These are phyloP conservation scores for Dicorynia guianensis DNA, from an alignment of 306 rosid species.

Conservation along the genomic window DNA sequence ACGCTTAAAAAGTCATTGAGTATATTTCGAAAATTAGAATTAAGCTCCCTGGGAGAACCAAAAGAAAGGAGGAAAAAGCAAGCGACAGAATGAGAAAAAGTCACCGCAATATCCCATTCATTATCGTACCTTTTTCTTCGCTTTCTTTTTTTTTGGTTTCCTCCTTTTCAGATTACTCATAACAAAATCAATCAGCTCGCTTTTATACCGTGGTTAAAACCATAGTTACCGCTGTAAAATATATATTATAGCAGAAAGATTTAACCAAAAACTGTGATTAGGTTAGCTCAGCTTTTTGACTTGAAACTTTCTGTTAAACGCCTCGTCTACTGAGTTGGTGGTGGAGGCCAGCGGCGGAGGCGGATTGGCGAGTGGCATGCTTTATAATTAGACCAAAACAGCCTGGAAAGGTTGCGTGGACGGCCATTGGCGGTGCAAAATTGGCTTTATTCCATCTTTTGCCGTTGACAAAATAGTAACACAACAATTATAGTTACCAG, in stretches of 20 bases:
- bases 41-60: too few species aligned
- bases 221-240: too few species aligned
- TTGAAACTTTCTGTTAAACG: too few species aligned
- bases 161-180: background rate
- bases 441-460: background rate
- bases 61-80: background rate
- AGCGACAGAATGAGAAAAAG: conserved; percentile 6
- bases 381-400: conserved; percentile 5
- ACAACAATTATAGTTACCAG: background rate
- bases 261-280: too few species aligned
- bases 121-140: background rate
- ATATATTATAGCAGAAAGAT: too few species aligned
- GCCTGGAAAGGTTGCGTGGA: conserved; percentile 31
- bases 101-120: background rate
- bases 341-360: conserved; percentile 22
- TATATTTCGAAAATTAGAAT: background rate
- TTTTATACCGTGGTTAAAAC: background rate
- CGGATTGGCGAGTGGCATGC: background rate
- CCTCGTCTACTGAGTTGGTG: background rate
- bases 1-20: background rate
- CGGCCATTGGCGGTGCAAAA: background rate
- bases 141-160: background rate
- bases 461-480: conserved; percentile 18
- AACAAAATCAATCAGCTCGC: background rate
- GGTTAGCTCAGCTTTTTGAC: too few species aligned